Conservation (phyloP, 805 yeast genomes). For the Scheffersomyces amazonensis region DNA sequence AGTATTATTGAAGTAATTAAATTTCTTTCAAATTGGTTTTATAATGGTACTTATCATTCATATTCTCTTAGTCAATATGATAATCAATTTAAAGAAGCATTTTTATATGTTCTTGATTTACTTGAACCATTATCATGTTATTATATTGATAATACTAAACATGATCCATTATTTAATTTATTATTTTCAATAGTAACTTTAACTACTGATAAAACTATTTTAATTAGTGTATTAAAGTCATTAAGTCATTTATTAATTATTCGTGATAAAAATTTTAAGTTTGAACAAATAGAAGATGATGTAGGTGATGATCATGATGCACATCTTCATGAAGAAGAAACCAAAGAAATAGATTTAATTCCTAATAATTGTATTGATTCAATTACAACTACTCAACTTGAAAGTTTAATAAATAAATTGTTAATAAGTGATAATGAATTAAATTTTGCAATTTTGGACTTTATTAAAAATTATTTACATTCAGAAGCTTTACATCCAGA, state of each 20-base stretch:
- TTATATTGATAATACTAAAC: constrained; percentile 67
- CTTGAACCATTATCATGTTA: constrained; percentile 83
- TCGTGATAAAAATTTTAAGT: constrained; percentile 15
- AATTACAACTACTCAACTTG: constrained; percentile 39
- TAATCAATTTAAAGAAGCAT: constrained; percentile 51
- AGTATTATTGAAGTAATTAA: constrained; percentile 45
- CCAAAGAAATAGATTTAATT: constrained; percentile 4
- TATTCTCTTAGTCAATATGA: constrained; percentile 19
- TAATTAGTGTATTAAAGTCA: constrained; percentile 70
- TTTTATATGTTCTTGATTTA: constrained; percentile 70
- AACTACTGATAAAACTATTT: constrained; percentile 64
- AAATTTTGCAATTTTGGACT: constrained; percentile 69
- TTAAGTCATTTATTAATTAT: constrained; percentile 70
- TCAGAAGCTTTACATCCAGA: constrained; percentile 50
- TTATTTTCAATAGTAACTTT: constrained; percentile 49
- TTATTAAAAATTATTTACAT: constrained; percentile 73
- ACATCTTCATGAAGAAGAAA: constrained; percentile 4
- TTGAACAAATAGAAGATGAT: constrained; percentile 36
- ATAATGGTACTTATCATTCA: constrained; percentile 12
- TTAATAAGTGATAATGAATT: constrained; percentile 72
- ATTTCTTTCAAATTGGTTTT: constrained; percentile 33
- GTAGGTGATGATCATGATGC: constrained; percentile 12
- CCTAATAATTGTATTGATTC: constrained; percentile 40
- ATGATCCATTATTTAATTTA: constrained; percentile 63
- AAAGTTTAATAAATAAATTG: constrained; percentile 55